phyloP scores from a whole-genome alignment of 2,329 filamentous ascomycete genomes.

The Hirsutella rhossiliensis region DNA sequence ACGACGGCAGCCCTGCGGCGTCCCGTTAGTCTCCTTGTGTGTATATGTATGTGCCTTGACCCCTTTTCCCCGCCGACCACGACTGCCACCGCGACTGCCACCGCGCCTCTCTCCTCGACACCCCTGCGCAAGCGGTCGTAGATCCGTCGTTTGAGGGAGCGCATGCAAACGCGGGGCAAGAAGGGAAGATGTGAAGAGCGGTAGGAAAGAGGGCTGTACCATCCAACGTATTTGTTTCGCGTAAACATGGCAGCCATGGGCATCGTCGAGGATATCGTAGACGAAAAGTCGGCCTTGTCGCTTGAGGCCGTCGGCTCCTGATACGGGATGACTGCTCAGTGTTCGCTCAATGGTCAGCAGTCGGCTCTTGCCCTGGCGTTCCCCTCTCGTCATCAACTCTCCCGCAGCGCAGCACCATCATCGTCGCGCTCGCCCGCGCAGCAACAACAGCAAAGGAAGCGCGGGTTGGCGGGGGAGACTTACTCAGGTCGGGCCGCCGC shows the following conservation, averaged over 20 bases:
- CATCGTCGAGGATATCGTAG: slow-evolving; percentile 63
- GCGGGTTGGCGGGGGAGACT: too few relatives aligned
- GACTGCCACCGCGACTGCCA: too few relatives aligned
- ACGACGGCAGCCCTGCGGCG: slow-evolving; percentile 54
- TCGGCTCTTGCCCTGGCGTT: not conserved
- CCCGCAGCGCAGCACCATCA: not conserved
- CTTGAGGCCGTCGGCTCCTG: slow-evolving; percentile 59
- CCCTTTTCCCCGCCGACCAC: too few relatives aligned
- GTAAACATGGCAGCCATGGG: slow-evolving; percentile 96
- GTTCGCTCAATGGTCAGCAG: not conserved
- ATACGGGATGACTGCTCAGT: slow-evolving; percentile 67
- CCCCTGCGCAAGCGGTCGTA: too few relatives aligned
- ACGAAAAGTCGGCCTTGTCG: slow-evolving; percentile 56
- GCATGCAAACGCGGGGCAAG: not conserved
- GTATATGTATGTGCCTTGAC: too few relatives aligned
- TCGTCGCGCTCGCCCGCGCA: too few relatives aligned
- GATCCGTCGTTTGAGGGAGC: too few relatives aligned
- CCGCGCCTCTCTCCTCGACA: too few relatives aligned
- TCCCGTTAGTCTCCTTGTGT: not conserved
- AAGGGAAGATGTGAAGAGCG: slow-evolving; percentile 1
- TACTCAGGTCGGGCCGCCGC: slow-evolving; percentile 31
- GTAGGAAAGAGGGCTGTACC: slow-evolving; percentile 25
- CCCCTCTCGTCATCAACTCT: not conserved
- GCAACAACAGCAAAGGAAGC: too few relatives aligned
- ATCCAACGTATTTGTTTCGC: slow-evolving; percentile 69